Base-by-base conservation (phyloP, 2,329 filamentous ascomycete species). In the Scytalidium sp. region DNA sequence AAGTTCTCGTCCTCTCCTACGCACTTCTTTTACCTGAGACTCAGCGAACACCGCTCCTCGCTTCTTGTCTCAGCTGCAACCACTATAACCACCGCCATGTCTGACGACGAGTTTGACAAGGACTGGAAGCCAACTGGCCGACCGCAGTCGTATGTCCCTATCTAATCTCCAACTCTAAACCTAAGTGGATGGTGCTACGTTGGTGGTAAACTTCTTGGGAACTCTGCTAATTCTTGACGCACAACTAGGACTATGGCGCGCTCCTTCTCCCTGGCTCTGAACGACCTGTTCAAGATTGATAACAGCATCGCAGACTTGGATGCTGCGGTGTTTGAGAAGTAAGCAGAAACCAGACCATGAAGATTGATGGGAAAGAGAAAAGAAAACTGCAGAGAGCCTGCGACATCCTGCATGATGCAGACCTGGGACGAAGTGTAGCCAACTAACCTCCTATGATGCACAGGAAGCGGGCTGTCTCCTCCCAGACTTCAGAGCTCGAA, bases 271-370 rank as follows among this genome's bases (percentile, higher is more conserved):
- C 77, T 84, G 41, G 89, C 93, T 67, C 78, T 97, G 53, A 88
- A 93, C 75, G 87, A 90, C 66, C 87, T 95, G 60, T 97, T 97
- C 75, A 87, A 88, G 64, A 85, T 97, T 64, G 89, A 94, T 60
- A 87, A 84, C 69, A 86, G 85, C 59, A 69, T 94, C 51, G 82
- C 86, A 63, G 80, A 87, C 54, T 78, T 96, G 29, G 83, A 88
- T 63, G 78, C 86, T 66, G 82, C 87, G 58, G 83, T 96, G 53
- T 81, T 90, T 66, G 81, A 90, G 69, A 93, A 92, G 92, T 97
- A 51, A 23, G 52, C 40, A 52, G 13, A 29, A 8, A 29, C 25
- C 25, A 29, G 13, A 8, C 25, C 25, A 29, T 13, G 13, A 7
- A 7, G 13, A 7, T 29, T 29, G 8, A 29, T 13, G 13, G 8